These are phyloP conservation scores for Cicer chorassanicum DNA, from an alignment of 306 rosid species.

Conservation along the genomic window DNA sequence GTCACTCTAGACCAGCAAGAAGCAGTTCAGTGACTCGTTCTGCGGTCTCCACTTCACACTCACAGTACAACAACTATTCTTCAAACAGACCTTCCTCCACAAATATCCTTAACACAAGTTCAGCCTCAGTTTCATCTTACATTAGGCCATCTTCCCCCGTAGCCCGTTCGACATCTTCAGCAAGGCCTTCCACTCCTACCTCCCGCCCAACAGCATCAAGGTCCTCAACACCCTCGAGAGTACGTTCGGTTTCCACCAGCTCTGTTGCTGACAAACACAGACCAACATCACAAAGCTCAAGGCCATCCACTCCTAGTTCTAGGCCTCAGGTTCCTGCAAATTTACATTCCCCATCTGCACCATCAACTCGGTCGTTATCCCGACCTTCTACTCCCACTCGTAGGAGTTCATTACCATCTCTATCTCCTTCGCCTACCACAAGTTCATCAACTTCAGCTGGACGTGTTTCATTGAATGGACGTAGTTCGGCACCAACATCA, in stretches of 20 bases:
- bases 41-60: slow-evolving; percentile 62
- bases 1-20: slow-evolving; percentile 80
- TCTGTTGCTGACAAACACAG: slow-evolving; percentile 69
- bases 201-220: slow-evolving; percentile 70
- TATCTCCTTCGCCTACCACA: slow-evolving; percentile 57
- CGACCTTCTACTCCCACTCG: slow-evolving; percentile 93
- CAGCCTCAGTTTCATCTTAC: slow-evolving; percentile 96
- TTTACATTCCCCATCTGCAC: slow-evolving; percentile 68
- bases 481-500: slow-evolving; percentile 73
- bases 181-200: slow-evolving; percentile 89
- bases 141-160: slow-evolving; percentile 84
- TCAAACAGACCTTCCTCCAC: slow-evolving; percentile 73
- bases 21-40: slow-evolving; percentile 94
- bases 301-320: slow-evolving; percentile 94
- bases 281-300: slow-evolving; percentile 64
- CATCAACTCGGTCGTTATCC: slow-evolving; percentile 66
- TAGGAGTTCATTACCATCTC: slow-evolving; percentile 64
- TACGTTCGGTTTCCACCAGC: slow-evolving; percentile 61
- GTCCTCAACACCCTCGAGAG: slow-evolving; percentile 85
- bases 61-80: slow-evolving; percentile 66
- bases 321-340: slow-evolving; percentile 92
- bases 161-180: slow-evolving; percentile 63
- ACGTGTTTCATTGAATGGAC: slow-evolving; percentile 64
- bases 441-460: slow-evolving; percentile 60
- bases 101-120: slow-evolving; percentile 85